phyloP scores from a whole-genome alignment of 257 asterid species.

The Jacaranda mimosifolia region DNA sequence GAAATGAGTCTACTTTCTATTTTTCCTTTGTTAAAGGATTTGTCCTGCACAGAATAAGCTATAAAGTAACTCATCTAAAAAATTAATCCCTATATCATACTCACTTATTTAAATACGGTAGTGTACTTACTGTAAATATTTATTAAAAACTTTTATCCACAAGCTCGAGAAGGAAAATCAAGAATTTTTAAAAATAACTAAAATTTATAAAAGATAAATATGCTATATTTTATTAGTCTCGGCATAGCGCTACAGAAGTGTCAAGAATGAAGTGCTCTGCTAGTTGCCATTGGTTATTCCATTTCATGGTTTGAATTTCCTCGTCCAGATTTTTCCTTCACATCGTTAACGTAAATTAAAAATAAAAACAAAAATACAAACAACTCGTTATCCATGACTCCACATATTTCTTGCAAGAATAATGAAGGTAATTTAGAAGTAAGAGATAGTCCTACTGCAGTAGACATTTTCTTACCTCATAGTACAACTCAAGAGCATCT shows the following conservation, averaged over 20 bases:
- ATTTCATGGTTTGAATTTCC: background rate
- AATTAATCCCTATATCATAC: background rate
- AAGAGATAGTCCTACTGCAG: constrained; percentile 15
- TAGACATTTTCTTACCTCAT: constrained; percentile 67
- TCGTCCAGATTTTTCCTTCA: background rate
- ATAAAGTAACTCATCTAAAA: background rate
- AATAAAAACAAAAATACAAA: background rate
- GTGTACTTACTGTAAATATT: background rate
- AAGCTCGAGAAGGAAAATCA: background rate
- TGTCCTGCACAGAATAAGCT: background rate
- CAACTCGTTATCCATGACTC: background rate
- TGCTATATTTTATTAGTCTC: background rate
- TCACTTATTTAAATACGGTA: background rate
- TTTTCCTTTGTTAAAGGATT: too few relatives aligned
- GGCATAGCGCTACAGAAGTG: background rate
- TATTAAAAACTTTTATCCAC: background rate
- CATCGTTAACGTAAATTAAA: background rate
- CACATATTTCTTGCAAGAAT: constrained; percentile 2
- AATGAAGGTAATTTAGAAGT: constrained; percentile 2
- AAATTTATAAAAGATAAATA: too few relatives aligned
- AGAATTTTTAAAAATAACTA: background rate
- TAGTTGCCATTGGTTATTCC: background rate
- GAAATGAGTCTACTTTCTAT: too few relatives aligned
- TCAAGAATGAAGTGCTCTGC: background rate
- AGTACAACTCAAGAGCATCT: constrained; percentile 84